These are phyloP conservation scores for Cruciata laevipes DNA, from an alignment of 257 asterid species.

Conservation along the genomic window DNA sequence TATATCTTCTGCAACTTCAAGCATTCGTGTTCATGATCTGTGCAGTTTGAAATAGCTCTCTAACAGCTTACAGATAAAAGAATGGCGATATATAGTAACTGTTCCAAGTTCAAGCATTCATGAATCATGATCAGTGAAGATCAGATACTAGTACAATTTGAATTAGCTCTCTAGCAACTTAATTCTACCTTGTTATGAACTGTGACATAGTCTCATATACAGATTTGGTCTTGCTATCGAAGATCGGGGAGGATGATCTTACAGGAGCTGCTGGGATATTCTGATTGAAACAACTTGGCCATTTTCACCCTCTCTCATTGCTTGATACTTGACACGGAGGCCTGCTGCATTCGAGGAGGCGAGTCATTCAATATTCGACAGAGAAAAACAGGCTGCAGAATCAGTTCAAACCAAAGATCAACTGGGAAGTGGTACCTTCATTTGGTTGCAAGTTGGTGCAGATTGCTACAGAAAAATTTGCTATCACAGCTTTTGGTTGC, in stretches of 20 bases:
- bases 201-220: background rate
- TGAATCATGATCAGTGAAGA: background rate
- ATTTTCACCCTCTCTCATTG: slow-evolving; percentile 69
- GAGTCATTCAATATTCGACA: background rate
- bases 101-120: background rate
- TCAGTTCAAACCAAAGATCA: background rate
- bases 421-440: slow-evolving; percentile 46
- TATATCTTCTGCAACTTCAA: background rate
- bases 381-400: background rate
- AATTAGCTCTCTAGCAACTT: background rate
- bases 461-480: slow-evolving; percentile 77
- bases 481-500: slow-evolving; percentile 78
- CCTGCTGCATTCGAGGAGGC: slow-evolving; percentile 49
- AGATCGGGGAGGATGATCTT: background rate
- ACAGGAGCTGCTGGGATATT: slow-evolving; percentile 80
- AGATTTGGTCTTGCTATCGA: background rate
- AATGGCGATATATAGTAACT: background rate
- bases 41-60: too few species aligned
- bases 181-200: background rate
- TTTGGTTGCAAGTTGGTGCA: slow-evolving; percentile 83
- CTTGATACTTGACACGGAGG: slow-evolving; percentile 63
- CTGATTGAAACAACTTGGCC: slow-evolving; percentile 82
- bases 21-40: too few species aligned
- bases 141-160: background rate
- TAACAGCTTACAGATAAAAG: background rate